Evolutionary conservation across 306 rosid genomes (phyloP).

Genomic region (Trifolium fragiferum): DNA sequence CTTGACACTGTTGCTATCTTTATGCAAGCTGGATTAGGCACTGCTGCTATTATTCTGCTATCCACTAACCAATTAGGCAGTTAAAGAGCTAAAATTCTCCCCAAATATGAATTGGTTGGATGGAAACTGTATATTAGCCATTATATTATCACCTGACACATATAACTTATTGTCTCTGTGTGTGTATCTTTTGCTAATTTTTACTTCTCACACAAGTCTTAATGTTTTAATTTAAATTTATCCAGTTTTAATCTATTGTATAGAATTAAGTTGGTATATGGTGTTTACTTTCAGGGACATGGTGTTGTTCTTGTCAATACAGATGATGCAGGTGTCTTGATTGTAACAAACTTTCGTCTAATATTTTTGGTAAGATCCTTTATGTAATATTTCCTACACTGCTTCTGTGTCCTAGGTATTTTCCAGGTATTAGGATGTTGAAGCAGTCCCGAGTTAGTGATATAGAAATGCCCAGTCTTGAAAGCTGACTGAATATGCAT

Average conservation of each 20-base stretch:
- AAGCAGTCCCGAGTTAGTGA: constrained; percentile 31
- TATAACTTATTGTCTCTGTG: constrained; percentile 6
- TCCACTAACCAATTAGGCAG: constrained; percentile 25
- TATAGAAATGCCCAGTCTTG: constrained; percentile 16
- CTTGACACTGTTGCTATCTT: constrained; percentile 1
- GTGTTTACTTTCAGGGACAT: constrained; percentile 65
- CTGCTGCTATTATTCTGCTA: neutral
- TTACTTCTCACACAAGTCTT: constrained; percentile 23
- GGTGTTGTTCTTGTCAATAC: constrained; percentile 96
- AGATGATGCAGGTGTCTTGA: constrained; percentile 87
- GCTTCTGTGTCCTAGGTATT: constrained; percentile 27
- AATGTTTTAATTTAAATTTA: constrained; percentile 17
- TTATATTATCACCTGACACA: constrained; percentile 7
- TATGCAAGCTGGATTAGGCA: neutral
- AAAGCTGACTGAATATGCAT: constrained; percentile 25
- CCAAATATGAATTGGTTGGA: constrained; percentile 18
- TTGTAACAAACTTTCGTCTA: constrained; percentile 90
- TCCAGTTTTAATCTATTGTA: constrained; percentile 31
- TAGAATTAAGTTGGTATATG: constrained; percentile 35
- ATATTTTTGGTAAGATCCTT: constrained; percentile 81
- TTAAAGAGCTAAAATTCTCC: constrained; percentile 24
- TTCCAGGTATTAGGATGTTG: constrained; percentile 29
- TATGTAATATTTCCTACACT: constrained; percentile 32
- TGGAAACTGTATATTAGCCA: neutral
- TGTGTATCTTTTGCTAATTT: constrained; percentile 32